Evolutionary conservation across 345 rosid genomes (phyloP), one percentile per base, ranked within the genome.

Genomic region (Acer yangbiense): DNA sequence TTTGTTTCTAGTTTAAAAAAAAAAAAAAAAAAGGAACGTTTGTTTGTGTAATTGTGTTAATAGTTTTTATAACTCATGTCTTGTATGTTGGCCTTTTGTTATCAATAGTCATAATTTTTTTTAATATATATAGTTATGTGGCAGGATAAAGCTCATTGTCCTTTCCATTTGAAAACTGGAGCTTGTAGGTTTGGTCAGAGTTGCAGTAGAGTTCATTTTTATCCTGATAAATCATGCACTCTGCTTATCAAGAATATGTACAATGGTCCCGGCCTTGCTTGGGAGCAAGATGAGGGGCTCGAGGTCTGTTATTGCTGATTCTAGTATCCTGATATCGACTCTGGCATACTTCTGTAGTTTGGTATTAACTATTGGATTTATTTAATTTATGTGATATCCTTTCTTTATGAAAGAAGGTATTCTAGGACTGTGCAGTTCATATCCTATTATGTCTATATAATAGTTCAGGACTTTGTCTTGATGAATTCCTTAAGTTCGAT

Each of bases 271-370:
- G 98, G 98, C 85, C 90, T 90, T 87, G 88, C 94, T 25, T 92
- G 94, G 95, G 98, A 96, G 82, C 99, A 94, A 73, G 98, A 94
- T 85, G 99, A 96, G 89, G 97, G 97, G 88, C 98, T 96, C 75
- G 99, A 96, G 99, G 99, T 95, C 94, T 89, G 99, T 93, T 87
- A 88, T 73, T 79, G 91, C 83, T 88, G 87, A 86, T 81, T 88
- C 89, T 84, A 82, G 99, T 95, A 93, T 93, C 99, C 99, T 93
- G 89, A 87, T 82, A 69, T 78, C 68, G 66, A 62, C 63, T 76
- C 48, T 44, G 35, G 14, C 3, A 12, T 13, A 66, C 35, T 65
- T 39, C 21, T 72, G 69, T 55, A 7, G 18, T 68, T 29, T 25
- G 58, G 43, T n/a, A 17, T 46, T 32, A 17, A 39, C 57, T 43